Conservation (phyloP, 352 stramenopile species). For the Phytophthora litchii region DNA sequence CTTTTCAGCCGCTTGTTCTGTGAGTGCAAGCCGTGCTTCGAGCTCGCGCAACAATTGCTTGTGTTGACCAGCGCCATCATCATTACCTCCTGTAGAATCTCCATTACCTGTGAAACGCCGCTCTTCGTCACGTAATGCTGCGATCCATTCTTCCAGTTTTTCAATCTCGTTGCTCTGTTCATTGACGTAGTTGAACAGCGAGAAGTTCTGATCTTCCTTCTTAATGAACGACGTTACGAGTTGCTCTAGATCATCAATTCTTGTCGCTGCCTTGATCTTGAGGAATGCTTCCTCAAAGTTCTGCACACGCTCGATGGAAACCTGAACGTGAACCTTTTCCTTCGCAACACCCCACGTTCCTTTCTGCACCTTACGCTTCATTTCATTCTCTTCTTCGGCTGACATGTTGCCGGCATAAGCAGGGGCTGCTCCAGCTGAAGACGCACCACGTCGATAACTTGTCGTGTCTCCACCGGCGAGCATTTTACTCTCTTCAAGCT, state of each 20-base stretch:
- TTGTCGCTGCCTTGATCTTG: constrained; percentile 93
- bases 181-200: constrained; percentile 95
- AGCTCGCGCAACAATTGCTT: constrained; percentile 91
- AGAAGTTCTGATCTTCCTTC: constrained; percentile 98
- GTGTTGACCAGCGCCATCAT: constrained; percentile 89
- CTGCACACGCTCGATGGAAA: constrained; percentile 90
- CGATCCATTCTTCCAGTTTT: constrained; percentile 88
- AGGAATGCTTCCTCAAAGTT: constrained; percentile 96
- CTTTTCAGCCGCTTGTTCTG: constrained; percentile 86
- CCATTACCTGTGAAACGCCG: constrained; percentile 83
- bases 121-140: constrained; percentile 80
- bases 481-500: constrained; percentile 64
- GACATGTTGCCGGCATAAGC: constrained; percentile 49
- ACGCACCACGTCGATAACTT: constrained; percentile 33
- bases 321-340: constrained; percentile 89
- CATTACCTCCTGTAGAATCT: constrained; percentile 53
- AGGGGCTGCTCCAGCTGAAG: constrained; percentile 23
- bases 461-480: constrained; percentile 40
- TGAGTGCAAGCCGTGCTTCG: constrained; percentile 76
- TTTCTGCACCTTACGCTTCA: constrained; percentile 79
- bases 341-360: constrained; percentile 82
- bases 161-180: constrained; percentile 95
- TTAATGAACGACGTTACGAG: constrained; percentile 94
- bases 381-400: constrained; percentile 65
- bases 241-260: constrained; percentile 93